phyloP scores from a whole-genome alignment of 257 asterid genomes.

The Solanum bulbocastanum region DNA sequence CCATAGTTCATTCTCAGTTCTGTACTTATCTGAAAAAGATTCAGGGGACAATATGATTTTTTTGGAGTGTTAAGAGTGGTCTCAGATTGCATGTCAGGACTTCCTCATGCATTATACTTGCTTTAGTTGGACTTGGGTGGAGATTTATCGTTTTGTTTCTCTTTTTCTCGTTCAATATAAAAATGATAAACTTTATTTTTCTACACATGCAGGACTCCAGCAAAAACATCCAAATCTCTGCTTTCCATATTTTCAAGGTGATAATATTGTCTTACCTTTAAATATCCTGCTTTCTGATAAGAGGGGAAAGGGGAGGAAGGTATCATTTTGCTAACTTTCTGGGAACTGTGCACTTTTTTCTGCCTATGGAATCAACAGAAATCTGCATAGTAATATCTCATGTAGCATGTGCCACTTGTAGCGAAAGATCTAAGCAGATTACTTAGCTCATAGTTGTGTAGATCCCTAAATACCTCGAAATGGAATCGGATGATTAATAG shows the following conservation, averaged over 20 bases:
- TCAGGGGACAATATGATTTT: background rate
- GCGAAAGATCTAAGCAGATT: background rate
- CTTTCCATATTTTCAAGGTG: conserved; percentile 98
- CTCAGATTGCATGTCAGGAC: background rate
- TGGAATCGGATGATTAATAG: background rate
- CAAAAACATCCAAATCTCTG: conserved; percentile 89
- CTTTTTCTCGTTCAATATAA: background rate
- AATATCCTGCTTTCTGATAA: background rate
- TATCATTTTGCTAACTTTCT: background rate
- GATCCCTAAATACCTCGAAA: background rate
- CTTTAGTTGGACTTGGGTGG: background rate
- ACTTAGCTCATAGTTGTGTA: background rate
- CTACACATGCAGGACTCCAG: conserved; percentile 69
- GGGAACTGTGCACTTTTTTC: background rate
- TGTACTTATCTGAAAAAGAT: background rate
- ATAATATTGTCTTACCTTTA: conserved; percentile 5
- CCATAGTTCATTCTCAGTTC: background rate
- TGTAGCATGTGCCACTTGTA: background rate
- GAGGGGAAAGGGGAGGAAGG: background rate
- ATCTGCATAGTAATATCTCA: background rate
- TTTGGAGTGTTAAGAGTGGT: background rate
- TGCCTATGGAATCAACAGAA: background rate
- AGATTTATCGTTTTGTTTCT: background rate
- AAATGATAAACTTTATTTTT: background rate
- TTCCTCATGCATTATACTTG: background rate